Conservation (phyloP, 331 rosid genomes). For the Rhamnella rubrinervis region DNA sequence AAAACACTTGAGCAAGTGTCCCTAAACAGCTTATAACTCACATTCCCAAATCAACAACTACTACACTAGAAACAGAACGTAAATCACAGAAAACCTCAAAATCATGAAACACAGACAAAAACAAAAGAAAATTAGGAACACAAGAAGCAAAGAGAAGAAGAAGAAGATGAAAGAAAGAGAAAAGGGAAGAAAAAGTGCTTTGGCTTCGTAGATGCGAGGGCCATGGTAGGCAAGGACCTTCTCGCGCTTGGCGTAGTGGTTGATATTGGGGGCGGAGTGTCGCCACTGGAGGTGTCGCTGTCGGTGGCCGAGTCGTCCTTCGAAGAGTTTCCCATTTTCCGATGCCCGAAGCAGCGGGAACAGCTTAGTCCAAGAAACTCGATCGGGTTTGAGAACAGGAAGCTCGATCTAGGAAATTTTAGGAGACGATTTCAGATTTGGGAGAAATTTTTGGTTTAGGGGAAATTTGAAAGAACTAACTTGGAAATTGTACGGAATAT, state of each 20-base stretch:
- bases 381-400: no score
- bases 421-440: no score
- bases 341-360: not conserved
- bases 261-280: constrained; percentile 46
- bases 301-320: constrained; percentile 62
- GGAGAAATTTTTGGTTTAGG: no score
- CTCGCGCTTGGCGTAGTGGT: constrained; percentile 65
- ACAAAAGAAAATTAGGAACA: not conserved
- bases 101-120: not conserved
- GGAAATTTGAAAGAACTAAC: no score
- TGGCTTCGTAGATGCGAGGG: constrained; percentile 93
- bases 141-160: not conserved
- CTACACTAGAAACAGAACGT: not conserved
- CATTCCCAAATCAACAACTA: not conserved
- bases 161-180: not conserved
- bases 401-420: no score
- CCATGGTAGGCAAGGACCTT: constrained; percentile 90
- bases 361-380: no score
- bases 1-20: not conserved
- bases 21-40: not conserved
- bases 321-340: constrained; percentile 68
- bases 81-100: not conserved
- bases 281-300: constrained; percentile 74
- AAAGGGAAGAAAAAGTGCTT: constrained; percentile 38
- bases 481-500: no score